Evolutionary conservation across 2,329 filamentous ascomycete species (phyloP), one percentile per base, ranked within the genome.

Genomic region (Boeremia lycopersici): DNA sequence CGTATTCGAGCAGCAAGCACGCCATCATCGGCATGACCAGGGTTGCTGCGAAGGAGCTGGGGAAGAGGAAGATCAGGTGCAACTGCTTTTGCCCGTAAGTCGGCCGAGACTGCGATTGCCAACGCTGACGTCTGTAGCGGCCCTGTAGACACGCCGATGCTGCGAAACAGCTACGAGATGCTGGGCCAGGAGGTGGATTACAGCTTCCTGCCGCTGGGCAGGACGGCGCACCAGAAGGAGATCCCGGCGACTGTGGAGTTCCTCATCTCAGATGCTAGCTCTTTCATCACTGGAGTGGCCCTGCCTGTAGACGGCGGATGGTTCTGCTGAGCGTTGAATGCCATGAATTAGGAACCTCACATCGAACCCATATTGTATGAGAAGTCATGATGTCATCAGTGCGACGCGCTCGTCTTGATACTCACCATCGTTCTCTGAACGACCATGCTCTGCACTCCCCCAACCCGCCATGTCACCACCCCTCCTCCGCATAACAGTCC

Each of bases 271-370:
- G 76, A 79, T 53, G 76, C 77, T 9, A 67, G 75, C 1, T 77
- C 75, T 2, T 82, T 76, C 62, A 77, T 80, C 1, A 82, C 80
- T 1, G 79, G 80, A 0, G 70, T 74, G 9, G 73, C 78, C 4
- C 72, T 78, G 41, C 75, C 68, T 46, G 77, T 82, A 19, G 80
- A 82, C 65, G 80, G 80, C 4, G 79, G 78, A 0, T 79, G 76
- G 74, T 61, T 50, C 29, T 70, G 66, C 56, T 70, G 66, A 58
- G 36, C 28, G 11, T 6, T 13, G 15, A 15, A 29, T 26, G 19
- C 13, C 26, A 23, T 23, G 19, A 23, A 23, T 23, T 23, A 23
- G 19, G 19, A n/a, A n/a, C n/a, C n/a, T n/a, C n/a, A 10, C 3
- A 17, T 8, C 31, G n/a, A n/a, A 6, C 15, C 13, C 13, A 28